Percentiles rank a stretch among this genome's conserved stretches.
phyloP scores from a whole-genome alignment of 2,329 filamentous ascomycete genomes.

The Leptosphaerulina australis region DNA sequence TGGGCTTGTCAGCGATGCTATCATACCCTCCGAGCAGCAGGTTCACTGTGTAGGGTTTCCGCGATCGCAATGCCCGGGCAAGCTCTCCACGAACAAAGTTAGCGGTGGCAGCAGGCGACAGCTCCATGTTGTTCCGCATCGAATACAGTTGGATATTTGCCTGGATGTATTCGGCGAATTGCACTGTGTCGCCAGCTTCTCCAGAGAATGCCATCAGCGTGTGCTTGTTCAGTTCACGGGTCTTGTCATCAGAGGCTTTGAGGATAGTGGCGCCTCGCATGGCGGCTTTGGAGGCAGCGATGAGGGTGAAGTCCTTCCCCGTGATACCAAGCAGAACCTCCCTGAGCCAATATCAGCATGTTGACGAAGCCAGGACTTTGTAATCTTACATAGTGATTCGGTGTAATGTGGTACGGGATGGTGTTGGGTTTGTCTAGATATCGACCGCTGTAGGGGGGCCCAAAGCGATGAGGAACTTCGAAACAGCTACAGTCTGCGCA shows the following conservation, averaged over 20 bases:
- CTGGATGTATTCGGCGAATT: conserved; percentile 99
- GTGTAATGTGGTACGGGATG: conserved; percentile 16
- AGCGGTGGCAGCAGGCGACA: conserved; percentile 86
- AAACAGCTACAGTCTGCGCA: background rate
- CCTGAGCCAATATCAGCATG: conserved; percentile 61
- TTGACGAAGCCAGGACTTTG: background rate
- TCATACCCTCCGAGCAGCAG: conserved; percentile 93
- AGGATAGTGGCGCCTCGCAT: conserved; percentile 97
- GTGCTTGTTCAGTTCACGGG: conserved; percentile 86
- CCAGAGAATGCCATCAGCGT: conserved; percentile 94
- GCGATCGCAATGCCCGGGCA: conserved; percentile 84
- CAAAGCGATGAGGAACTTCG: background rate
- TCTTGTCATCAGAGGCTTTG: conserved; percentile 97
- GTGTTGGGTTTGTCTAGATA: conserved; percentile 2
- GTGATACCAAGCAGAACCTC: conserved; percentile 98
- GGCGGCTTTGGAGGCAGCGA: conserved; percentile 95
- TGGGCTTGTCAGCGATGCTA: conserved; percentile 86
- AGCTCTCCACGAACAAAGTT: conserved; percentile 95
- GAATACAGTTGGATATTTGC: conserved; percentile 97
- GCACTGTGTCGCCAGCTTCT: conserved; percentile 96
- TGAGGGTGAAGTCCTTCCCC: conserved; percentile 98
- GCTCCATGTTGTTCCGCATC: conserved; percentile 94
- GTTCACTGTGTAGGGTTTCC: conserved; percentile 96
- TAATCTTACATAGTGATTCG: conserved; percentile 42
- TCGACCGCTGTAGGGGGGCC: background rate